A percentile compares a stretch with the other conserved stretches of the same genome.
Evolutionary conservation across 2,329 filamentous ascomycete genomes (phyloP).

Genomic region (Monilinia fructigena): DNA sequence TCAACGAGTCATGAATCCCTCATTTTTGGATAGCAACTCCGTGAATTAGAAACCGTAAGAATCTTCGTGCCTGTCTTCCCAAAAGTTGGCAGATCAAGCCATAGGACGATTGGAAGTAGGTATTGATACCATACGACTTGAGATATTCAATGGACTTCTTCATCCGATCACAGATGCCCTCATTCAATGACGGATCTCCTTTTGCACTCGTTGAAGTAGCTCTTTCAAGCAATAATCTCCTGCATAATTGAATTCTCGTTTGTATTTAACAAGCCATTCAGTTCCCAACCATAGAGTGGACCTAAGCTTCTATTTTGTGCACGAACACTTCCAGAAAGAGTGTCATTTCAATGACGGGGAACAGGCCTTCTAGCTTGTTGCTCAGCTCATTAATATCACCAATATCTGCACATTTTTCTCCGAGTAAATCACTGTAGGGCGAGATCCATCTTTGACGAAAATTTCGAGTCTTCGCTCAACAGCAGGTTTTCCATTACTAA

Average conservation of each 20-base stretch:
- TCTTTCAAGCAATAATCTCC: background rate
- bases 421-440: background rate
- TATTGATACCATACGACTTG: background rate
- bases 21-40: no score
- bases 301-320: background rate
- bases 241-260: background rate
- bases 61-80: background rate
- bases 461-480: background rate
- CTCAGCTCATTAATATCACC: background rate
- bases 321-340: constrained; percentile 7
- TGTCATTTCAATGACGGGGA: background rate
- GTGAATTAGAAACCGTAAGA: no score
- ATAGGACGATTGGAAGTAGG: background rate
- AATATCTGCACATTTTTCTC: background rate
- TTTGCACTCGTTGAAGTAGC: background rate
- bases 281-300: constrained; percentile 9
- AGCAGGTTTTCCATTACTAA: background rate
- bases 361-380: background rate
- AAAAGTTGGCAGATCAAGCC: background rate
- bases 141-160: constrained; percentile 1
- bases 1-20: no score
- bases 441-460: background rate
- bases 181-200: background rate
- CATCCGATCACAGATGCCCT: background rate
- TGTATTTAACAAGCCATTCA: background rate